Base-by-base conservation (phyloP, 768 basidiomycete species). In the Tephrocybe sp. region DNA sequence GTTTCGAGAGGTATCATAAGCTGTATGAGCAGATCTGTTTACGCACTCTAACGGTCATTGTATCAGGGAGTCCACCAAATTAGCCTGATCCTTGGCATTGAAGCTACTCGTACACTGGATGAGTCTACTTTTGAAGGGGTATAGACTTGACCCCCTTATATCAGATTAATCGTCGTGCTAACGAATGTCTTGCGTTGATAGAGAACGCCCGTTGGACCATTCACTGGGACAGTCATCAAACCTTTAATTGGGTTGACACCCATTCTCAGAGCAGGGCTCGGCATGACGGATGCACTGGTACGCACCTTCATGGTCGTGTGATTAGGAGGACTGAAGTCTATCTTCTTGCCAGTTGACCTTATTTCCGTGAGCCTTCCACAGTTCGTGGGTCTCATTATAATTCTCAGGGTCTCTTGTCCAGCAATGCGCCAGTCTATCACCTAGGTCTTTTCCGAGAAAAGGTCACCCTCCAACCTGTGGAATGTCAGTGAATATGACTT, bases 371-470 rank as follows among this genome's bases (percentile, higher is more conserved):
- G 89, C 39, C 36, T 44, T 39, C 17, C n/a, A n/a, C n/a, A 38
- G 32, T 19, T 22, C 17, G 40, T 38, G 17, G 38, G 22, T 23
- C 22, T 13, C 30, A 13, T 31, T 38, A 26, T 23, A 31, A 20
- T 48, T 35, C 22, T 35, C 16, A 14, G 12, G 8, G 20, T 40
- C 14, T 23, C 12, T 11, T 22, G 50, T 48, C 12, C 57, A 89
- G 87, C n/a, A 66, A 76, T 20, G 89, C 93, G 1, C 83, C 85
- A 7, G 92, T 97, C 3, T 92, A 93, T 59, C 94, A 97, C 63
- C 78, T 98, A 39, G 95, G 95, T 17, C 68, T 98, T 17, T 97
- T 83, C 69, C 76, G 94, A 48, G 94, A 92, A 71, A 93, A 90
- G 63, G 80, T 87, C 13, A 84, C 82, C 32, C 72, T 97, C 47